Conservation (phyloP, 2,329 filamentous ascomycete species). For the Cordyceps farinosa region DNA sequence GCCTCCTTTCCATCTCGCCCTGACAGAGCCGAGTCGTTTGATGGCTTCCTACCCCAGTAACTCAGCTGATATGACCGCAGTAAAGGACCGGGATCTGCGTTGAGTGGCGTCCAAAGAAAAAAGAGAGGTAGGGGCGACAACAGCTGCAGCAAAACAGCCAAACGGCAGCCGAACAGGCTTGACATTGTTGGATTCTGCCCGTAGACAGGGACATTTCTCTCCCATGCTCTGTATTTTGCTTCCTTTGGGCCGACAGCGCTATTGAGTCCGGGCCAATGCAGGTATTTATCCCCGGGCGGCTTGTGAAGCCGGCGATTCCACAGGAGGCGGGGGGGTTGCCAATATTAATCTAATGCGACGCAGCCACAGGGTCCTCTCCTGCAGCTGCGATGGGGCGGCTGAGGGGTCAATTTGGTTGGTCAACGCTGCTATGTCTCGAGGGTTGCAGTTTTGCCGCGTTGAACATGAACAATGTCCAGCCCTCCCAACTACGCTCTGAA, state of each 20-base stretch:
- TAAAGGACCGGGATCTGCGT: neutral
- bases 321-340: neutral
- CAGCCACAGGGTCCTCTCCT: conserved; percentile 11
- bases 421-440: neutral
- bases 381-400: neutral
- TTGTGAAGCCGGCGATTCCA: neutral
- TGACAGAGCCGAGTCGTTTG: neutral
- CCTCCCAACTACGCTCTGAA: neutral
- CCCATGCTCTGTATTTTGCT: neutral
- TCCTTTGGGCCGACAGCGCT: neutral
- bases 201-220: neutral
- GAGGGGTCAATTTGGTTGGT: neutral
- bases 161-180: neutral
- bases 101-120: neutral
- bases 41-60: neutral
- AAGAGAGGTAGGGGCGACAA: neutral
- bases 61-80: neutral
- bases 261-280: neutral
- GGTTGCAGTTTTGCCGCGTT: too few species aligned
- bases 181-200: neutral
- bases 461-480: neutral
- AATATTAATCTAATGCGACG: conserved; percentile 1
- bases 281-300: neutral
- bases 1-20: neutral
- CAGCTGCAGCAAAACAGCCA: neutral